Base-by-base conservation (phyloP, 2,329 filamentous ascomycete species). In the Colletotrichum acutatum region DNA sequence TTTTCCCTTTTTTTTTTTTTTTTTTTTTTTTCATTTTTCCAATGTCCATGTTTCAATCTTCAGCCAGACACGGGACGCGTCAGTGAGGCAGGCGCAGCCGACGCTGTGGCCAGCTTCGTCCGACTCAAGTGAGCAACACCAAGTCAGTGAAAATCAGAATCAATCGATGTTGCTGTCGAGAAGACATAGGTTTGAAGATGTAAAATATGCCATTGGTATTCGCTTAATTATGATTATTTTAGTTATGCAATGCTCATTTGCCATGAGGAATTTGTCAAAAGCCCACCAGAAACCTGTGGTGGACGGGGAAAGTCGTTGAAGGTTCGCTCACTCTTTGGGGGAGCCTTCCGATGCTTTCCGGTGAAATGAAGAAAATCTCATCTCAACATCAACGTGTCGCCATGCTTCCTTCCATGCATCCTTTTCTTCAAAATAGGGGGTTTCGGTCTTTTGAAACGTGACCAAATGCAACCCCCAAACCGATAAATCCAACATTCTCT, bases 171-270 rank as follows among this genome's bases (percentile, higher is more conserved):
- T 19, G 16, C 16, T 42, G 6, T n/a, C 22, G 19, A n/a, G 42
- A 4, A 19, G 2, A 4, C n/a, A 11, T 9, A 9, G 19, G 19
- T 19, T 49, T 49, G 7, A 49, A 22, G 56, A 53, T 24, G n/a
- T 19, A 12, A 16, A 16, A 52, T 12, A 52, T 32, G 37, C 7
- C 28, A 9, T n/a, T 16, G 19, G 5, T 22, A 32, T 30, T 63
- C n/a, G 60, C 7, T 63, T n/a, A 52, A 63, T 63, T 63, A 63
- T 19, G 46, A 63, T 63, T 63, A 63, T 53, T n/a, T 8, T 63
- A 26, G 6, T 11, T 63, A 63, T 34, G 42, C n/a, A 52, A 63
- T 63, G 60, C 42, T 63, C 46, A 22, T 63, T 63, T 28, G 26
- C 60, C 42, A 52, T 52, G 26, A 63, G 32, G n/a, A 32, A 19